phyloP scores from a whole-genome alignment of 805 yeast genomes.

The Starmerella geochares region DNA sequence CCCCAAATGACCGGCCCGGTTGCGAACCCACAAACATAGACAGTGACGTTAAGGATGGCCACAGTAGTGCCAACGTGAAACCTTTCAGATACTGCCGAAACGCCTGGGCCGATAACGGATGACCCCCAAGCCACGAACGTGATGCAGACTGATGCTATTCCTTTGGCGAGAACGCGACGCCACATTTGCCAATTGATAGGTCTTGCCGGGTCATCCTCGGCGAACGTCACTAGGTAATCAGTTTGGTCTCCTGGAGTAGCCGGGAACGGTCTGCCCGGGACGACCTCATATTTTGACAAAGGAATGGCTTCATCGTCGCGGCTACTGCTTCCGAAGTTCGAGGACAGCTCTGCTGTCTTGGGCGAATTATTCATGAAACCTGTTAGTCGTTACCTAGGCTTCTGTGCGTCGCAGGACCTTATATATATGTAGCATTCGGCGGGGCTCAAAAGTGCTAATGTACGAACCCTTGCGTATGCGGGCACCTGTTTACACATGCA shows the following conservation, averaged over 20 bases:
- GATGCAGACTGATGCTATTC: slow-evolving; percentile 33
- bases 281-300: slow-evolving; percentile 18
- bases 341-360: slow-evolving; percentile 1
- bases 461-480: slow-evolving; percentile 2
- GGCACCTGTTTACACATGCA: background rate
- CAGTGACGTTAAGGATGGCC: slow-evolving; percentile 45
- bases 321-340: background rate
- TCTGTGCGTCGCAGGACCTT: background rate
- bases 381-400: background rate
- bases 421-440: background rate
- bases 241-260: slow-evolving; percentile 20
- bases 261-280: slow-evolving; percentile 22
- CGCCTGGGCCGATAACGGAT: slow-evolving; percentile 39
- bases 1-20: slow-evolving; percentile 60
- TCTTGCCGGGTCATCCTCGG: slow-evolving; percentile 43
- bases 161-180: slow-evolving; percentile 28
- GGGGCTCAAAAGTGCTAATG: background rate
- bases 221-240: slow-evolving; percentile 24
- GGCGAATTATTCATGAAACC: background rate
- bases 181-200: slow-evolving; percentile 46
- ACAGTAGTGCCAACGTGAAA: slow-evolving; percentile 41
- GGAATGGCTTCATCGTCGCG: slow-evolving; percentile 14
- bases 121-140: slow-evolving; percentile 36
- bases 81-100: slow-evolving; percentile 30
- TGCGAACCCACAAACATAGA: slow-evolving; percentile 58